phyloP scores from a whole-genome alignment of 805 yeast genomes.

The Wickerhamomyces ciferrii region DNA sequence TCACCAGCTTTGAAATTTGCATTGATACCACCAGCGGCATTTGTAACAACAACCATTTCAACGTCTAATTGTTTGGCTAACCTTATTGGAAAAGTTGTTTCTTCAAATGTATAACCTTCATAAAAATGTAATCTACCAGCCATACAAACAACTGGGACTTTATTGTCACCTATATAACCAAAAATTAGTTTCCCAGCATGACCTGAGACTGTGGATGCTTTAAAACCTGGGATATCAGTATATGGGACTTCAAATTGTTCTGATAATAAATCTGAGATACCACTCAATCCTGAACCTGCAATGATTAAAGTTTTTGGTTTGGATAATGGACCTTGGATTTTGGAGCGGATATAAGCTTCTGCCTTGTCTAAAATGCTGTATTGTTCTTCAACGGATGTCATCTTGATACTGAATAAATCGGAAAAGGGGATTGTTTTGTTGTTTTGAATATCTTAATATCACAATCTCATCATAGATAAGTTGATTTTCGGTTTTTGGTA shows the following conservation, averaged over 20 bases:
- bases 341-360: slow-evolving; percentile 8
- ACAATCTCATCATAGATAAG: background rate
- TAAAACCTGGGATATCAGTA: slow-evolving; percentile 72
- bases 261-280: slow-evolving; percentile 49
- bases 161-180: slow-evolving; percentile 65
- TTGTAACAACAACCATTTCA: slow-evolving; percentile 70
- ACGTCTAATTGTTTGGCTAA: slow-evolving; percentile 63
- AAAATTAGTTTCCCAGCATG: slow-evolving; percentile 81
- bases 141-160: slow-evolving; percentile 85
- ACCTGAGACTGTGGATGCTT: slow-evolving; percentile 80
- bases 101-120: slow-evolving; percentile 83
- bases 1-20: slow-evolving; percentile 71
- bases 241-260: slow-evolving; percentile 52
- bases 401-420: background rate
- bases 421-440: too few species aligned
- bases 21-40: slow-evolving; percentile 93
- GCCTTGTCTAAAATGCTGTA: slow-evolving; percentile 13
- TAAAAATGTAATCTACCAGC: slow-evolving; percentile 90
- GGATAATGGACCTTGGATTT: slow-evolving; percentile 2
- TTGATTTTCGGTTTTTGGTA: background rate
- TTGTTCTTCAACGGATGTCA: slow-evolving; percentile 3
- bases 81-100: slow-evolving; percentile 82
- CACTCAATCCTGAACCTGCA: slow-evolving; percentile 95
- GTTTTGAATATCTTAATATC: too few species aligned
- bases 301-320: slow-evolving; percentile 69